Evolutionary conservation across 495 filamentous ascomycete genomes (phyloP), one percentile per base, ranked within the genome.

Genomic region (Trichocladium antarcticum): DNA sequence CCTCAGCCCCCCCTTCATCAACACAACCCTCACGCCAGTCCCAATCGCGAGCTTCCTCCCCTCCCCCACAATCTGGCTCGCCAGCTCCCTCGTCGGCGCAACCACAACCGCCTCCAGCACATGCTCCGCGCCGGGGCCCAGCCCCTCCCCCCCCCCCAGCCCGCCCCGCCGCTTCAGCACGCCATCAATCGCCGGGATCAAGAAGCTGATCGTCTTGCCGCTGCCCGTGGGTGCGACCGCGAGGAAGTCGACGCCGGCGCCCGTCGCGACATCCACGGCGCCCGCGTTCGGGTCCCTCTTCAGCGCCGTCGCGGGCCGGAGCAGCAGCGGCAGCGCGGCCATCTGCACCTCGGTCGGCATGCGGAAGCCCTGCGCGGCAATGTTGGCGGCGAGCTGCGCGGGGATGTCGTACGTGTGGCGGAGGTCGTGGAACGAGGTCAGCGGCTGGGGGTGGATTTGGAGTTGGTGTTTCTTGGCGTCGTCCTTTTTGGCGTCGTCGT

Each of bases 341-440:
- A 97, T 77, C 57, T 99, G 92, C 17, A 99, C 89, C 68, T 96
- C 89, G 3, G 90, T 99, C 22, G 92, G 89, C 48, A 84, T 71
- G 4, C 72, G 75, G 60, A 94, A 97, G 10, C 86, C 89, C 68
- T 96, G 87, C 12, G 75, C 73, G 12, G 73, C 68, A n/a, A 99
- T 68, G 56, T 97, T 99, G 46, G 80, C 79, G 9, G 78, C 79
- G 36, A 99, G 65, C 24, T 80, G 72, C 17, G 70, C 68, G 1
- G 83, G 82, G 16, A 95, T 76, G 22, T 74, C 76, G 64, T 90
- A 95, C 19, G 66, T 67, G 31, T 74, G 65, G 20, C 75, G 74
- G 37, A 97, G 70, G 55, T 93, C 77, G 37, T 70, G 68, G 65
- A 98, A 95, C 1, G 84, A 78, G 42, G 74, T 74, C 53, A 98